A percentile compares a stretch with the other conserved stretches of the same genome.
Conservation (phyloP, 208 protist species). For the Acanthamoeba lugdunensis region DNA sequence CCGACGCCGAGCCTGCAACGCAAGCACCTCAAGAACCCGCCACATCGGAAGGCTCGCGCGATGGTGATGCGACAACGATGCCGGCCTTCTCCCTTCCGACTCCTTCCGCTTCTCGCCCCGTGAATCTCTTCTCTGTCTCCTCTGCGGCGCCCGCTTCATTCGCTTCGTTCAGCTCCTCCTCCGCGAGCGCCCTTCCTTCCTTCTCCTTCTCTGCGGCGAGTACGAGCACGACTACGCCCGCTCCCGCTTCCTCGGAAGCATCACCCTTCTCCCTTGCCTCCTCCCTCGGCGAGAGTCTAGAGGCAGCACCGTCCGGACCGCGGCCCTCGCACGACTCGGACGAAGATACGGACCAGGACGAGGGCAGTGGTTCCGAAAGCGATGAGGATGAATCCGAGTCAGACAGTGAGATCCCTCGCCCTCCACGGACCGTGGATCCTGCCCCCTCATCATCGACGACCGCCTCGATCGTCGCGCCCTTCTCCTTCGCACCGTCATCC, state of each 20-base stretch:
- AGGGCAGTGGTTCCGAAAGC: not conserved
- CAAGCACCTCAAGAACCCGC: too few relatives aligned
- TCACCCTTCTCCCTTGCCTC: not conserved
- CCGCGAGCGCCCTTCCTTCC: not conserved
- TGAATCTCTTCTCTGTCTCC: not conserved
- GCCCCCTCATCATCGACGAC: not conserved
- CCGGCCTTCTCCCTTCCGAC: not conserved
- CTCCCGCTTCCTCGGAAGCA: not conserved
- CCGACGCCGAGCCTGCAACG: too few relatives aligned
- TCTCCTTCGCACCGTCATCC: slow-evolving; percentile 8
- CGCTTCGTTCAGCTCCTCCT: not conserved
- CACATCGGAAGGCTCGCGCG: too few relatives aligned
- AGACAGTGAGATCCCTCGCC: not conserved
- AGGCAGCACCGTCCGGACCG: not conserved
- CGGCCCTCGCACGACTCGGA: not conserved
- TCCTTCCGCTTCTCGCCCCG: not conserved
- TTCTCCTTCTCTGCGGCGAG: not conserved
- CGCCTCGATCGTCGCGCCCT: not conserved
- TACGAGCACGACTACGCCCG: not conserved
- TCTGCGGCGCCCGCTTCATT: not conserved
- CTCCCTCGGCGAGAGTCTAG: not conserved
- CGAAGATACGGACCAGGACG: not conserved
- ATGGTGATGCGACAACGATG: too few relatives aligned
- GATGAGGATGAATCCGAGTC: not conserved
- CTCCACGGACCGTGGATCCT: not conserved